Base-by-base conservation (phyloP, 2,329 filamentous ascomycete genomes). In the Ophiostoma novo-ulmi region DNA sequence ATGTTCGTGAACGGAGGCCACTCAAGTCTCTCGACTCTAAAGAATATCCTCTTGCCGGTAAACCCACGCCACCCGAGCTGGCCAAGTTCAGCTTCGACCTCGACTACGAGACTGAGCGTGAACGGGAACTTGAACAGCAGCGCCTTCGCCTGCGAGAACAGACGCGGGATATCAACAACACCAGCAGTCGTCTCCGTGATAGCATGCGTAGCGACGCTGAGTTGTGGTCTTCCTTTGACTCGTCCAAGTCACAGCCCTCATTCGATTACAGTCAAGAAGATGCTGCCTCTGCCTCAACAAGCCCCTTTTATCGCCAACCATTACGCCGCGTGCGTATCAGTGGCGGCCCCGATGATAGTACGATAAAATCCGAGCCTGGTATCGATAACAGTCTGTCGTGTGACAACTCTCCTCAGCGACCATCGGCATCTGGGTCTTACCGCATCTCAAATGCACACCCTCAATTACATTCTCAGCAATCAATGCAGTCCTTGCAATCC, bases 31-130 rank as follows among this genome's bases (percentile, higher is more conserved):
- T 97, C 71, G 93, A 98, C 79, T 85, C 90, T 17, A 97, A 96
- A 78, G 88, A 95, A 76, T 99, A 97, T 78, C 95, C 95, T 55
- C 84, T 99, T 39, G 94, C 94, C 52, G 85, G 87, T 73, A 89
- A 91, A 68, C 90, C 92, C 0, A 97, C 94, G 1, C 95, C 95
- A 1, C 86, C 88, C 20, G 89, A 91, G 69, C 82, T 99, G 72
- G 88, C 88, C 73, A 89, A 88, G 71, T 91, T 98, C 77, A 89
- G 87, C 58, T 94, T 97, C 75, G 88, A 90, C 44, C 74, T 85
- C 69, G 82, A 91, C 48, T 86, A 87, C 67, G 86, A 88, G 64
- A 22, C 41, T 3, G 87, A 90, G 20, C 63, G 20, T 5, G 36
- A 65, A 39, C 63, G 36, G 35, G 63, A 26, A 20, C 35, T n/a